Percentiles rank a stretch among this genome's conserved stretches.
phyloP scores from a whole-genome alignment of 179 eudicot species.

The Nepenthes alata region DNA sequence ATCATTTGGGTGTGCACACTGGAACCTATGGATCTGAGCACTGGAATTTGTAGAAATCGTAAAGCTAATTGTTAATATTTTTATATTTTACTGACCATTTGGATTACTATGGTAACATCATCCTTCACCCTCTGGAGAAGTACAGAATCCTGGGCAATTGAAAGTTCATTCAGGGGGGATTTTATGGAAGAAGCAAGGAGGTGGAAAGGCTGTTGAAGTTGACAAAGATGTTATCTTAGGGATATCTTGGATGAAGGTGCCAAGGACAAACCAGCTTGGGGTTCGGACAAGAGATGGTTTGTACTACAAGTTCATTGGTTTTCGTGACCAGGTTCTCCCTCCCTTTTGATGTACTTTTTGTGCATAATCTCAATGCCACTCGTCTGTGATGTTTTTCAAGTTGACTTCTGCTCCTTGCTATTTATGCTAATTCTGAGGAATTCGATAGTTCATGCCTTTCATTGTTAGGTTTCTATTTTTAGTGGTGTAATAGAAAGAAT shows the following conservation, averaged over 20 bases:
- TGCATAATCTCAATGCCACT: background rate
- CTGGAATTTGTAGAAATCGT: too few species aligned
- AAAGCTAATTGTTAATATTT: too few species aligned
- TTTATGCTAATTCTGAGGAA: too few species aligned
- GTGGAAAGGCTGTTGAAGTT: slow-evolving; percentile 87
- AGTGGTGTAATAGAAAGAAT: too few species aligned
- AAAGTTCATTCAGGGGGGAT: slow-evolving; percentile 67
- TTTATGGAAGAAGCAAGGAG: slow-evolving; percentile 89
- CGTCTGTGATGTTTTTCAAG: background rate
- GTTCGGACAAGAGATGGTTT: slow-evolving; percentile 73
- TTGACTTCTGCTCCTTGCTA: too few species aligned
- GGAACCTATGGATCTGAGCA: too few species aligned
- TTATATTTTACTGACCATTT: too few species aligned
- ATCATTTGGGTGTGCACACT: too few species aligned
- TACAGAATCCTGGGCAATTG: slow-evolving; percentile 83
- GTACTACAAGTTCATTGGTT: slow-evolving; percentile 78
- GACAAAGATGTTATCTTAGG: slow-evolving; percentile 53
- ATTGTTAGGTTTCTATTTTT: too few species aligned
- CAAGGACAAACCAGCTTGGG: slow-evolving; percentile 80
- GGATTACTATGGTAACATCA: too few species aligned
- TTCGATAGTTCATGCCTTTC: too few species aligned
- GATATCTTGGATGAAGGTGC: slow-evolving; percentile 92
- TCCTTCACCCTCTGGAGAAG: background rate
- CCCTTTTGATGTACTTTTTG: background rate
- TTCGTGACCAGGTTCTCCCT: slow-evolving; percentile 58